Percentiles rank a stretch among this genome's conserved stretches.
These are phyloP conservation scores for Blepharisma japonicum DNA, from an alignment of 73 alveolate species.

Conservation along the genomic window DNA sequence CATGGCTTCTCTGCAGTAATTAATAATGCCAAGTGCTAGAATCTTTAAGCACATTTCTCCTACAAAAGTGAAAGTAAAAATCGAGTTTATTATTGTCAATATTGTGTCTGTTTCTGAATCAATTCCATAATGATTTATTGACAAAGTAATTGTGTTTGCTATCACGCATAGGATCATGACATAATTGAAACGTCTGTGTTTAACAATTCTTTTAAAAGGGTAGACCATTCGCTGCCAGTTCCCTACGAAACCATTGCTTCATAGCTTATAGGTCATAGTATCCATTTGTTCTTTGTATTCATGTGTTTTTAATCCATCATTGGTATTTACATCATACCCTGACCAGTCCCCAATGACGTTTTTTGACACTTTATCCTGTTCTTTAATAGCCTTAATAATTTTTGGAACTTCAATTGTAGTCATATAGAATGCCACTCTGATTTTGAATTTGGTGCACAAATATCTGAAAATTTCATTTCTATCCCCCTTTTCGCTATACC, in stretches of 20 bases:
- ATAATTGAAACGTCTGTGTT: background rate
- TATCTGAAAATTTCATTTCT: background rate
- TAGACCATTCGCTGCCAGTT: background rate
- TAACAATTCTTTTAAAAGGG: background rate
- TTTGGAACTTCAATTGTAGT: background rate
- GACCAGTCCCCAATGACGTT: slow-evolving; percentile 1
- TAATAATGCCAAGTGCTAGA: slow-evolving; percentile 57
- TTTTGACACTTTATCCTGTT: background rate
- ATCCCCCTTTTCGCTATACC: background rate
- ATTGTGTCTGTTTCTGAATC: background rate
- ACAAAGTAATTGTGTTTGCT: slow-evolving; percentile 71
- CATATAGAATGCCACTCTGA: background rate
- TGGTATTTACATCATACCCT: slow-evolving; percentile 13
- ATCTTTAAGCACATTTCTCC: slow-evolving; percentile 67
- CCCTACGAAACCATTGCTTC: slow-evolving; percentile 1
- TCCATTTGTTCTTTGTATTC: background rate
- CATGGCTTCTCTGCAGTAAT: slow-evolving; percentile 58
- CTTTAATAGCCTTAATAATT: background rate
- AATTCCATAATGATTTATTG: slow-evolving; percentile 53
- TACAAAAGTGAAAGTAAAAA: slow-evolving; percentile 40
- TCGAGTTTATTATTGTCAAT: background rate
- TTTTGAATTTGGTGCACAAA: background rate
- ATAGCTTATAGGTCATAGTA: background rate
- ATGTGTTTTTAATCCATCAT: background rate
- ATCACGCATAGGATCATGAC: slow-evolving; percentile 18